Evolutionary conservation across 2,329 filamentous ascomycete species (phyloP).

Genomic region (Verticillium klebahnii): DNA sequence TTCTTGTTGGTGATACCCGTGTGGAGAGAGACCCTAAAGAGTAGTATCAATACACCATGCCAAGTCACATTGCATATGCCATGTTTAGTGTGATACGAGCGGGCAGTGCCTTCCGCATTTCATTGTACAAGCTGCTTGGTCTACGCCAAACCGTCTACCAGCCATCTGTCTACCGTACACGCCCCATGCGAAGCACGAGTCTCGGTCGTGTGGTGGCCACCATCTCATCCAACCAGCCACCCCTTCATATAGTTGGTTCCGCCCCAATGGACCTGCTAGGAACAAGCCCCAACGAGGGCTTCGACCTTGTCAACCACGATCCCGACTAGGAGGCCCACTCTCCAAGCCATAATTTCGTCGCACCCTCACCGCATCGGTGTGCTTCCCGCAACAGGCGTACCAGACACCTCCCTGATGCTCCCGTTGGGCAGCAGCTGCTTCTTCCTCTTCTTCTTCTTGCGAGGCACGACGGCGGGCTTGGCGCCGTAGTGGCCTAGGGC

Average conservation of each 20-base stretch:
- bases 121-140: background rate
- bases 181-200: background rate
- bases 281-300: too few relatives aligned
- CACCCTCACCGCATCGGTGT: conserved; percentile 35
- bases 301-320: too few relatives aligned
- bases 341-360: background rate
- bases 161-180: background rate
- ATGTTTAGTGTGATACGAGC: too few relatives aligned
- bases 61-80: background rate
- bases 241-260: too few relatives aligned
- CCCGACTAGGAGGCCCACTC: too few relatives aligned
- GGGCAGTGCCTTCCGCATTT: background rate
- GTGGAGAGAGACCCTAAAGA: background rate
- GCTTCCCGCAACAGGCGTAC: conserved; percentile 54
- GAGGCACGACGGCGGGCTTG: conserved; percentile 70
- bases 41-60: background rate
- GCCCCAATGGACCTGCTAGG: too few relatives aligned
- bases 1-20: background rate
- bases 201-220: background rate
- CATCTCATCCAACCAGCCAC: background rate
- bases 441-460: conserved; percentile 75
- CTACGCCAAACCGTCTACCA: background rate
- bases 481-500: conserved; percentile 71
- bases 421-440: conserved; percentile 45
- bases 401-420: conserved; percentile 36